Evolutionary conservation across 2,329 filamentous ascomycete genomes (phyloP).

Genomic region (Huntiella decipiens): DNA sequence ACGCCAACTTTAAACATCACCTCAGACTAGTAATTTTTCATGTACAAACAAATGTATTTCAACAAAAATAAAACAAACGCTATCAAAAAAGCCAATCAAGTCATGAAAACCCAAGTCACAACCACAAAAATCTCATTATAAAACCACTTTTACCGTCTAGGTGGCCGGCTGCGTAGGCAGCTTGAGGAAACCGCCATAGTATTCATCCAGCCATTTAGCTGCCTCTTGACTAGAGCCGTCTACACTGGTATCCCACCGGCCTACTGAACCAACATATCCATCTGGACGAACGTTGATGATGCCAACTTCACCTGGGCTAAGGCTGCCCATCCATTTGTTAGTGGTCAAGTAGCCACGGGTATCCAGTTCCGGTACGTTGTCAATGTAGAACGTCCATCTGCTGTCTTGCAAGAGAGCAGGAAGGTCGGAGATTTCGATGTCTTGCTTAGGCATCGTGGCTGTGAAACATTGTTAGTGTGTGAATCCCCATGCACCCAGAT

Average conservation of each 20-base stretch:
- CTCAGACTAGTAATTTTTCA: too few relatives aligned
- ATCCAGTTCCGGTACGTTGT: constrained; percentile 40
- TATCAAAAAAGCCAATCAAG: not conserved
- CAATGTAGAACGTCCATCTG: constrained; percentile 54
- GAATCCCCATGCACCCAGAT: not conserved
- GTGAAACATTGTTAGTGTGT: constrained; percentile 1
- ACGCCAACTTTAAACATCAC: too few relatives aligned
- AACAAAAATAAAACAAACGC: not conserved
- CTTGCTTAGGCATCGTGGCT: constrained; percentile 40
- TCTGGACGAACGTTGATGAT: constrained; percentile 53
- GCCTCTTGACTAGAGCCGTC: constrained; percentile 32
- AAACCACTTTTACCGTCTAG: not conserved
- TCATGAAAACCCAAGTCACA: not conserved
- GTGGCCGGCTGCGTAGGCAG: constrained; percentile 18
- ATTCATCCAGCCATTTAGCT: constrained; percentile 34
- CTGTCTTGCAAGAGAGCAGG: constrained; percentile 43
- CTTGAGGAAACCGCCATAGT: constrained; percentile 36
- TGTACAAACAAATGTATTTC: not conserved
- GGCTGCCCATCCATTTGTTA: constrained; percentile 48
- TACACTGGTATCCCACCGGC: constrained; percentile 31
- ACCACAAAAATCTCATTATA: not conserved
- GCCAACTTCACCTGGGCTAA: constrained; percentile 37
- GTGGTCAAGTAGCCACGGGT: constrained; percentile 35
- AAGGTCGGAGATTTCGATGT: constrained; percentile 47
- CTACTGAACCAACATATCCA: constrained; percentile 51